Percentiles rank a stretch among this genome's conserved stretches.
Conservation (phyloP, 306 rosid genomes). For the Vigna angularis region DNA sequence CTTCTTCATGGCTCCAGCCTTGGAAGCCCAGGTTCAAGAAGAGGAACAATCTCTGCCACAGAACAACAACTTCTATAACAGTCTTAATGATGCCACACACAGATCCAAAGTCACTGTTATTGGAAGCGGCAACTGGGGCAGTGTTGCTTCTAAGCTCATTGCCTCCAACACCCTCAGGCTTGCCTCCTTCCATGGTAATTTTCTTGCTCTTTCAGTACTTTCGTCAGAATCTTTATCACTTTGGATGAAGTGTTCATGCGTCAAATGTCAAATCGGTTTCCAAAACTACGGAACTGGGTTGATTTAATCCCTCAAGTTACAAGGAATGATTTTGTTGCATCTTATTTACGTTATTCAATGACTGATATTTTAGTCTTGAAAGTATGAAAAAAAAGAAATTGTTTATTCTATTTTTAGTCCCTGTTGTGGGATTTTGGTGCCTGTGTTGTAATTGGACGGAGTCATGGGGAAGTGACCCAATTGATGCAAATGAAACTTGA, state of each 20-base stretch:
- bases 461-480: neutral
- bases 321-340: neutral
- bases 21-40: slow-evolving; percentile 44
- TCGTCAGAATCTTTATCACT: neutral
- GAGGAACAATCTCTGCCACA: slow-evolving; percentile 41
- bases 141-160: slow-evolving; percentile 91
- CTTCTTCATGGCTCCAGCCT: slow-evolving; percentile 67
- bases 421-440: neutral
- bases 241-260: neutral
- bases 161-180: slow-evolving; percentile 80
- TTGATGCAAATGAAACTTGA: too few species aligned
- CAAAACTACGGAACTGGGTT: neutral
- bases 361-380: neutral
- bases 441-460: neutral
- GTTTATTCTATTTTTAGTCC: neutral
- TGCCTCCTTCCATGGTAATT: slow-evolving; percentile 73
- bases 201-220: neutral
- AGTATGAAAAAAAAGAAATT: neutral
- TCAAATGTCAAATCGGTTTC: neutral
- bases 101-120: slow-evolving; percentile 80
- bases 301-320: neutral
- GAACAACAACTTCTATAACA: slow-evolving; percentile 40
- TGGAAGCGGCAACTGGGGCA: slow-evolving; percentile 98
- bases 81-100: slow-evolving; percentile 43
- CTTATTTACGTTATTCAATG: neutral